Evolutionary conservation across 1,139 yeast genomes (phyloP).

Genomic region (Candida freyschussii): DNA sequence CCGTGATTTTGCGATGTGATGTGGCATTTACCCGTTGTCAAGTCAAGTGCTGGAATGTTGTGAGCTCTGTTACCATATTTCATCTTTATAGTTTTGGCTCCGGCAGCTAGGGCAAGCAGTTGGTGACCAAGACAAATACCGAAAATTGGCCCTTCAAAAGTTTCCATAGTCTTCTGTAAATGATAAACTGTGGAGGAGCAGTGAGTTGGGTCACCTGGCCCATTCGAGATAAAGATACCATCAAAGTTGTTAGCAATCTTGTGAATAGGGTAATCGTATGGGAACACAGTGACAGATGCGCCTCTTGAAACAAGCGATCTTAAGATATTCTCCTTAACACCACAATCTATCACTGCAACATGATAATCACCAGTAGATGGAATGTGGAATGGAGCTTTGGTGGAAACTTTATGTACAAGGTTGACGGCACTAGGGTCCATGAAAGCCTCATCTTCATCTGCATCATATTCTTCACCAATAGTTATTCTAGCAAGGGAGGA

Average conservation of each 20-base stretch:
- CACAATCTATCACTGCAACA: slow-evolving; percentile 93
- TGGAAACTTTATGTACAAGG: slow-evolving; percentile 88
- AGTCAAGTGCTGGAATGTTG: slow-evolving; percentile 91
- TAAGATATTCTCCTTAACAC: slow-evolving; percentile 94
- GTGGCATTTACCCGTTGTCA: slow-evolving; percentile 87
- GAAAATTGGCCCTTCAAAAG: slow-evolving; percentile 76
- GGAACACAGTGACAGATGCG: slow-evolving; percentile 93
- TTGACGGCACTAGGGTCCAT: slow-evolving; percentile 90
- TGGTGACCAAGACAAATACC: slow-evolving; percentile 98
- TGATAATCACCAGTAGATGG: slow-evolving; percentile 61
- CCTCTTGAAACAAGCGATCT: slow-evolving; percentile 93
- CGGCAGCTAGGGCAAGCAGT: slow-evolving; percentile 87
- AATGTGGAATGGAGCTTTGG: slow-evolving; percentile 91
- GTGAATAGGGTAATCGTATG: slow-evolving; percentile 90
- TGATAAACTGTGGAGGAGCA: slow-evolving; percentile 76
- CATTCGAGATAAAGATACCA: slow-evolving; percentile 91
- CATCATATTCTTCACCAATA: slow-evolving; percentile 86
- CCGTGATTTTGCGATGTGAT: slow-evolving; percentile 99
- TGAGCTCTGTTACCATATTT: slow-evolving; percentile 99
- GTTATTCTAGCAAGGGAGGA: slow-evolving; percentile 88
- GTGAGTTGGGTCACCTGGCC: slow-evolving; percentile 98
- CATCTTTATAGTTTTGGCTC: slow-evolving; percentile 87
- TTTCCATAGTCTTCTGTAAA: slow-evolving; percentile 63
- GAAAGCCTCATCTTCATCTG: slow-evolving; percentile 87
- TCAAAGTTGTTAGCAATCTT: slow-evolving; percentile 89